Evolutionary conservation across 2,329 filamentous ascomycete genomes (phyloP).

Genomic region (Calonectria fujianensis): DNA sequence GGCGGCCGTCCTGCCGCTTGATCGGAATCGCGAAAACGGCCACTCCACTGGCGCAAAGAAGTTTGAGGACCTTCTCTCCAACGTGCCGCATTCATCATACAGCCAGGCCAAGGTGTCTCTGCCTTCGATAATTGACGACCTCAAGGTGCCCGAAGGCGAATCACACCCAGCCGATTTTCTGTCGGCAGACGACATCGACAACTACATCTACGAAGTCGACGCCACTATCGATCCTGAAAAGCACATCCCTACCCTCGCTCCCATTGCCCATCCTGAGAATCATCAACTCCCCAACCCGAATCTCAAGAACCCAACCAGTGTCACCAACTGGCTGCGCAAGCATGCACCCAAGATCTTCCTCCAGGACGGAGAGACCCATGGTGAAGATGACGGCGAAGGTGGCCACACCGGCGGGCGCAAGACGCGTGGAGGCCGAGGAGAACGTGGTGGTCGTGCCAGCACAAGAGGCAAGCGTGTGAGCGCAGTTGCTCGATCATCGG

Average conservation of each 20-base stretch:
- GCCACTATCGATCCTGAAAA: conserved; percentile 65
- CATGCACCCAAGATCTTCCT: conserved; percentile 90
- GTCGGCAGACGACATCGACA: conserved; percentile 81
- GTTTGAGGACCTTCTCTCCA: conserved; percentile 69
- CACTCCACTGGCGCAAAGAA: conserved; percentile 68
- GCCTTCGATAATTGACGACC: conserved; percentile 72
- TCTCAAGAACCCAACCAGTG: conserved; percentile 86
- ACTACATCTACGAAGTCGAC: conserved; percentile 82
- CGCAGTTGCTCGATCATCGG: conserved; percentile 49
- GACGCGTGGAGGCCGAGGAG: conserved; percentile 58
- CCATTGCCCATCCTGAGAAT: conserved; percentile 64
- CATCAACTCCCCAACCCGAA: conserved; percentile 63
- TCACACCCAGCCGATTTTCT: conserved; percentile 79
- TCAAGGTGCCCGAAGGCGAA: conserved; percentile 70
- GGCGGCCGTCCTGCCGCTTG: conserved; percentile 57
- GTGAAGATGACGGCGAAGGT: conserved; percentile 61
- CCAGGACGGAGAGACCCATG: conserved; percentile 76
- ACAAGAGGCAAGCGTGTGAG: conserved; percentile 61
- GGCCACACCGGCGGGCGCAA: conserved; percentile 59
- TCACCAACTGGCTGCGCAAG: conserved; percentile 95
- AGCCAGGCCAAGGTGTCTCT: conserved; percentile 77
- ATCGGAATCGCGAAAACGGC: conserved; percentile 61
- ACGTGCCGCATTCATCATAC: conserved; percentile 72
- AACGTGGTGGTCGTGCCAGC: conserved; percentile 63
- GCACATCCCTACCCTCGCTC: conserved; percentile 71